Evolutionary conservation across 78 protist species (phyloP).

Genomic region (Dictyostelium capitatum): DNA sequence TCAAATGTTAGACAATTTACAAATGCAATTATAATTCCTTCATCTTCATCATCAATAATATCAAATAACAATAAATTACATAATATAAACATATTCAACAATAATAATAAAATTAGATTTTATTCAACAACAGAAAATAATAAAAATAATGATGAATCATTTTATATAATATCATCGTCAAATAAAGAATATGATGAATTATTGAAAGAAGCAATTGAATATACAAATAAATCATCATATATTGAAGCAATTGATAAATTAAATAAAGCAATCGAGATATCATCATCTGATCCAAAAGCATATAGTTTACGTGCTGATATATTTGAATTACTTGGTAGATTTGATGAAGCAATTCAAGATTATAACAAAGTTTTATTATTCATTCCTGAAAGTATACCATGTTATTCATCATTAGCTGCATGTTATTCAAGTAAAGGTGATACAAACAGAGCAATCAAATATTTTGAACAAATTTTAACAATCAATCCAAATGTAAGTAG

Average conservation of each 20-base stretch:
- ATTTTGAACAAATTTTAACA: constrained; percentile 23
- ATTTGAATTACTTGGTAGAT: background rate
- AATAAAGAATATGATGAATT: background rate
- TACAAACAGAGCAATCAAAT: constrained; percentile 24
- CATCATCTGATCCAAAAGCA: constrained; percentile 20
- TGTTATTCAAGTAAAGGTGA: constrained; percentile 24
- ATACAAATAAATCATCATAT: background rate
- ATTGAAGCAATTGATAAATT: background rate
- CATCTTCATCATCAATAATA: background rate
- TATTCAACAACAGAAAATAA: background rate
- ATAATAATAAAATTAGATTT: background rate
- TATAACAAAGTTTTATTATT: constrained; percentile 29
- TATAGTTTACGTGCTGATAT: constrained; percentile 42
- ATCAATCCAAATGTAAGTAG: constrained; percentile 50
- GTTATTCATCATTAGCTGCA: constrained; percentile 34
- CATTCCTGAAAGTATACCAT: constrained; percentile 14
- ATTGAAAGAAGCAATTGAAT: background rate
- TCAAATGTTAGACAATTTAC: too few relatives aligned
- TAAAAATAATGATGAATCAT: background rate
- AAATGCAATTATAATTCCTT: too few relatives aligned
- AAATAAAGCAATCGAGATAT: constrained; percentile 5
- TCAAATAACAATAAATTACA: background rate
- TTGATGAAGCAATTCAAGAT: constrained; percentile 47
- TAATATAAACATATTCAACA: background rate
- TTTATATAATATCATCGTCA: background rate